Evolutionary conservation across 139 green algal species (phyloP).

Genomic region (Closterium sp.): DNA sequence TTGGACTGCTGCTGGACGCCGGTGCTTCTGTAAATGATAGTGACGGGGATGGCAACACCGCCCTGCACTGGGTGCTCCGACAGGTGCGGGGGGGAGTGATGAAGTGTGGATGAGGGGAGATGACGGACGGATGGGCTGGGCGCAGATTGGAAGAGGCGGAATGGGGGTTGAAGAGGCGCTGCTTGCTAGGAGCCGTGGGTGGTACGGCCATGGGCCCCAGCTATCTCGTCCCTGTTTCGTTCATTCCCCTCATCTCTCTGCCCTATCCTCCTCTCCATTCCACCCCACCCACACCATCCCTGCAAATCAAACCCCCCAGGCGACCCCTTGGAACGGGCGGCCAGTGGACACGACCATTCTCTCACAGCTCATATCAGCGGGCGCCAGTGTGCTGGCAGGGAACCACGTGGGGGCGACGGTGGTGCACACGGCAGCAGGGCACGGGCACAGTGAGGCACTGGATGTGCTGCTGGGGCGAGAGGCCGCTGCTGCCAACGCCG

Average conservation of each 20-base stretch:
- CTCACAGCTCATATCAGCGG: constrained; percentile 23
- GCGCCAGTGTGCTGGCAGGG: constrained; percentile 20
- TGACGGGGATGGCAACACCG: constrained; percentile 45
- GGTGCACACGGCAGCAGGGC: constrained; percentile 41
- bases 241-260: background rate
- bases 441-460: constrained; percentile 44
- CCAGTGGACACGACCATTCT: constrained; percentile 19
- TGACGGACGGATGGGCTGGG: background rate
- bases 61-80: constrained; percentile 36
- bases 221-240: too few relatives aligned
- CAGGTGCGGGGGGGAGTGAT: background rate
- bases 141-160: too few relatives aligned
- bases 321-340: constrained; percentile 15
- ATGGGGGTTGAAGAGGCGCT: background rate
- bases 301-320: background rate
- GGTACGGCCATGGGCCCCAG: too few relatives aligned
- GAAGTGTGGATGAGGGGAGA: background rate
- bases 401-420: constrained; percentile 45
- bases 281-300: background rate
- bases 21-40: constrained; percentile 37
- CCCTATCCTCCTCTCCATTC: background rate
- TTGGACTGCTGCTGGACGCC: constrained; percentile 27
- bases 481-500: constrained; percentile 21
- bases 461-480: constrained; percentile 26
- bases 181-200: background rate